Conservation (phyloP, 768 basidiomycete species). For the Mycena indigotica region DNA sequence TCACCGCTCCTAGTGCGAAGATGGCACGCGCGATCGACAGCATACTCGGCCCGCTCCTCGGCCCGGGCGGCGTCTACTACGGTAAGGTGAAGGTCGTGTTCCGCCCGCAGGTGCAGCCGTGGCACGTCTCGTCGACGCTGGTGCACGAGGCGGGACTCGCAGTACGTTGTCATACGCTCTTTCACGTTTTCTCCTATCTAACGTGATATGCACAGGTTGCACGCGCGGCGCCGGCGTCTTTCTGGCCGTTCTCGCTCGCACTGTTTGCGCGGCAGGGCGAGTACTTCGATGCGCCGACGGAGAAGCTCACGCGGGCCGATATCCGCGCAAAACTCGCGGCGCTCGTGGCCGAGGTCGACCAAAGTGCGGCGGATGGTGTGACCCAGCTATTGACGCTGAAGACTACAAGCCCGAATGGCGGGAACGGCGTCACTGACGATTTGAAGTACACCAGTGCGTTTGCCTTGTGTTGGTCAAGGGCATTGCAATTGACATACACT, state of each 20-base stretch:
- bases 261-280: constrained; percentile 74
- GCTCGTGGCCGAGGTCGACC: constrained; percentile 58
- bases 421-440: constrained; percentile 79
- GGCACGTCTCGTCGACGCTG: constrained; percentile 77
- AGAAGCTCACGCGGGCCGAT: constrained; percentile 65
- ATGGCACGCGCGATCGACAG: constrained; percentile 59
- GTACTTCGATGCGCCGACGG: constrained; percentile 79
- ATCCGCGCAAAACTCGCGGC: constrained; percentile 73
- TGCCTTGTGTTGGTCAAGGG: neutral
- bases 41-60: constrained; percentile 61
- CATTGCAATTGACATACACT: neutral
- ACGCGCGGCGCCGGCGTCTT: constrained; percentile 70
- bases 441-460: constrained; percentile 85
- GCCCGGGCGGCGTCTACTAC: constrained; percentile 59
- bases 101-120: constrained; percentile 73
- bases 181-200: neutral
- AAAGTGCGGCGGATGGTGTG: constrained; percentile 51
- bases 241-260: constrained; percentile 74
- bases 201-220: constrained; percentile 49
- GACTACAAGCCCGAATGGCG: constrained; percentile 72
- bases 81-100: constrained; percentile 77
- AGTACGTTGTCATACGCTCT: constrained; percentile 39
- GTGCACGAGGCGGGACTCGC: constrained; percentile 84
- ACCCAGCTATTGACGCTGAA: constrained; percentile 65
- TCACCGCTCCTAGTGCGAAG: constrained; percentile 50